Base-by-base conservation (phyloP, 2,329 filamentous ascomycete genomes). In the Fusarium scirpi region DNA sequence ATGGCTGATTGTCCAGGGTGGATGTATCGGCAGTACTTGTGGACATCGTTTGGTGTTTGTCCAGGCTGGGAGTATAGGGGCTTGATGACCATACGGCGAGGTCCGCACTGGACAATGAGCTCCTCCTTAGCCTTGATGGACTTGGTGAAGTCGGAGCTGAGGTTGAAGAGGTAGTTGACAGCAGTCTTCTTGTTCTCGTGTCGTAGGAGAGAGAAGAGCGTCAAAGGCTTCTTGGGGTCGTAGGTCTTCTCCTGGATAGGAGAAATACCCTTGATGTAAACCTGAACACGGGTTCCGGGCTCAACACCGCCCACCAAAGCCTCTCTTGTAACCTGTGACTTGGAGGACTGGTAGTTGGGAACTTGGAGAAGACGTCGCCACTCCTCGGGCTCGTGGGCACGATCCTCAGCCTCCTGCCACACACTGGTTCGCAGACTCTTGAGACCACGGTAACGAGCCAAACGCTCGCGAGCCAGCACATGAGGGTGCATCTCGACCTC, bases 171-270 rank as follows among this genome's bases (percentile, higher is more conserved):
- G 78, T 95, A 92, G 83, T 99, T 98, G 79, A 97, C 86, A 5
- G 91, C 90, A 16, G 94, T 94, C 76, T 92, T 91, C 85, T 99
- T 99, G 82, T 98, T 92, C 83, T 99, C 96, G 79, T 99, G 96
- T 40, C 94, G 89, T 46, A 99, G 87, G 8, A 99, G 88, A 2
- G 94, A 97, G 83, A 96, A 97, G 38, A 97, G 82, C 0, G 91
- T 89, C 5, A 94, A 78, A 1, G 94, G 94, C 2, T 76, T 66
- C 53, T 70, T 74, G 48, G 87, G 81, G 74, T 85, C 81, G 74
- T 88, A 85, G 0, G 83, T 82, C 62, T 82, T 79, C 66, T 83
- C 81, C 27, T 84, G 65, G 9, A 80, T 77, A 4, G 80, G 74
- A 1, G 86, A 80, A 6, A 88, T 80, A 38, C 80, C 85, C 76